phyloP scores from a whole-genome alignment of 805 yeast species.

The Cyberlindnera saturnus region DNA sequence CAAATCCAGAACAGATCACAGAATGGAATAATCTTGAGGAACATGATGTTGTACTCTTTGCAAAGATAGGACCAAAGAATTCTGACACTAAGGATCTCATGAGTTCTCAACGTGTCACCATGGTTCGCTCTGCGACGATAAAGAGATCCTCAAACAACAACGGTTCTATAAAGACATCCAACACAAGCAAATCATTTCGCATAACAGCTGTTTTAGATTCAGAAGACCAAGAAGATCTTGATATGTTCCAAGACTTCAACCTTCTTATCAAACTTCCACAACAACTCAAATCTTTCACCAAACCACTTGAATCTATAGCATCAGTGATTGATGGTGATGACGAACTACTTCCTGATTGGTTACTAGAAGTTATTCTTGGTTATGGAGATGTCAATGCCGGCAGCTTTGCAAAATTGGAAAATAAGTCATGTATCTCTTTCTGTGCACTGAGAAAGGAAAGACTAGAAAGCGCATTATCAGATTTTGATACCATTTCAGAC shows the following conservation, averaged over 20 bases:
- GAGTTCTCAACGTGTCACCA: conserved; percentile 6
- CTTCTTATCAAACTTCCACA: conserved; percentile 22
- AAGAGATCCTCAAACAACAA: background rate
- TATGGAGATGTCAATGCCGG: conserved; percentile 21
- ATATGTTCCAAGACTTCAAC: conserved; percentile 13
- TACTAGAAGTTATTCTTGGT: conserved; percentile 27
- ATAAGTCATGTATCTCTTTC: background rate
- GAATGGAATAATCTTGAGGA: conserved; percentile 12
- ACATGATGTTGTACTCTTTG: conserved; percentile 14
- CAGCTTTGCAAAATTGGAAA: background rate
- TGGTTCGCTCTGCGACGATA: conserved; percentile 4
- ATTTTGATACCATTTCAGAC: background rate
- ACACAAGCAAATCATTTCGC: background rate
- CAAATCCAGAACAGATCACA: background rate
- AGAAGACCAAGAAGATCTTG: background rate
- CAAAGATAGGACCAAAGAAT: conserved; percentile 2
- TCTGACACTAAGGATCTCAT: conserved; percentile 5
- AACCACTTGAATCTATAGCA: background rate
- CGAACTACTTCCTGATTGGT: conserved; percentile 29
- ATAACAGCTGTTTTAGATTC: background rate
- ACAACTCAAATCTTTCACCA: background rate
- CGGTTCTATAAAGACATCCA: background rate
- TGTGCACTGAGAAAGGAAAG: background rate
- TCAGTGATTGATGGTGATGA: conserved; percentile 4
- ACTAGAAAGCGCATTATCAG: conserved; percentile 2